Percentiles rank a stretch among this genome's conserved stretches.
Conservation (phyloP, 495 filamentous ascomycete genomes). For the Platismatia glauca region DNA sequence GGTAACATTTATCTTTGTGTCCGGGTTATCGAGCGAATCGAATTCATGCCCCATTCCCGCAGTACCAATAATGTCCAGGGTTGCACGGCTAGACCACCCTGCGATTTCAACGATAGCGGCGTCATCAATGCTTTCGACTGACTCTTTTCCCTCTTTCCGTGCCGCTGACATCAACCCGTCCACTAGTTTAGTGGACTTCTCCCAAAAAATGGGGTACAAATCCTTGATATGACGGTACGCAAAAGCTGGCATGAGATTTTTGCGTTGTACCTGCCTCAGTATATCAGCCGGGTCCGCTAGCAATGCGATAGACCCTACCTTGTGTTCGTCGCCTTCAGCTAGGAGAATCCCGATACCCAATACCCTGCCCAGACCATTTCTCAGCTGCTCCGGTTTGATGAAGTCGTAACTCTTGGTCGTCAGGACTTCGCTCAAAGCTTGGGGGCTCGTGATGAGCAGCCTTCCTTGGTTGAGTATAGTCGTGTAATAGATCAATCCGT, state of each 20-base stretch:
- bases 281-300: background rate
- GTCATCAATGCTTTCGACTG: constrained; percentile 9
- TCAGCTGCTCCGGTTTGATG: constrained; percentile 54
- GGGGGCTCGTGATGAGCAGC: constrained; percentile 54
- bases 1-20: constrained; percentile 55
- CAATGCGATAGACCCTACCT: constrained; percentile 28
- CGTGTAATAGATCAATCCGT: constrained; percentile 74
- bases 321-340: constrained; percentile 81
- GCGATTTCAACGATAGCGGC: constrained; percentile 51
- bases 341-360: constrained; percentile 70
- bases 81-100: constrained; percentile 60
- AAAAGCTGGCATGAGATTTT: constrained; percentile 76
- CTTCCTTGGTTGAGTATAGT: constrained; percentile 57
- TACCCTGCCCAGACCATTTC: constrained; percentile 48
- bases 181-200: constrained; percentile 49
- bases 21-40: constrained; percentile 52
- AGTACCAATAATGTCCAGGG: constrained; percentile 80
- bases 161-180: constrained; percentile 34
- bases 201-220: constrained; percentile 78
- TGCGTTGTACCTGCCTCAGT: constrained; percentile 49
- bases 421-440: constrained; percentile 56
- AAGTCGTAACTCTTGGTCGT: constrained; percentile 70
- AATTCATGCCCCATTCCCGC: constrained; percentile 80
- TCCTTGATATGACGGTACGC: constrained; percentile 78
- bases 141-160: constrained; percentile 17